Base-by-base conservation (phyloP, 2,329 filamentous ascomycete species). In the Teratosphaeria zuluensis region DNA sequence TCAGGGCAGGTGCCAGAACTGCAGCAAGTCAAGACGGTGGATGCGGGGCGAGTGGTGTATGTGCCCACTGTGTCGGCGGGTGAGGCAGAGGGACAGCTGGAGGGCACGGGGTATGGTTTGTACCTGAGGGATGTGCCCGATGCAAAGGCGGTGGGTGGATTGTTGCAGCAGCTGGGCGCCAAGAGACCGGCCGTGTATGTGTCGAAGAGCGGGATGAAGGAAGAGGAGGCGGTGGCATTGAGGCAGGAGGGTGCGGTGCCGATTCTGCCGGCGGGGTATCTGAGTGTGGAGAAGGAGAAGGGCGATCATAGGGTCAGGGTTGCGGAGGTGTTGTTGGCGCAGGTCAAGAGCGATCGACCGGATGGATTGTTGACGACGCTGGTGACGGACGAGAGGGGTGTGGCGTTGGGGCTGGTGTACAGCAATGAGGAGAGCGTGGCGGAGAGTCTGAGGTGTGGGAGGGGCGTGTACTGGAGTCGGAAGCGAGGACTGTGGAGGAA, bases 401-500 rank as follows among this genome's bases (percentile, higher is more conserved):
- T 88, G 21, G 89, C 90, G 8, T 78, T 99, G 14, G 94, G 94
- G 0, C 77, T 99, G 63, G 94, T 96, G 19, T 99, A 96, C 79
- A 96, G 92, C 75, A 96, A 89, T 70, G 84, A 88, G 63, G 89
- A 95, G 73, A 97, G 92, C 71, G 85, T 99, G 35, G 80, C 85
- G 8, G 92, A 95, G 76, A 92, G 92, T 42, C 72, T 99, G 61
- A 84, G 84, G 68, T 95, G 90, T 7, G 86, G 86, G 21, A 80
- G 82, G 12, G 92, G 94, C 33, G 92, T 97, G 42, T 99, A 99
- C 73, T 91, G 96, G 75, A 97, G 92, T 77, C 83, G 94, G 56
- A 97, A 96, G 79, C 84, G 94, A 52, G 94, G 94, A 0, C 76
- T 99, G 31, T 99, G 94, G 94, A 88, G 95, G 75, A 99, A 99